Percentiles rank a stretch among this genome's conserved stretches.
These are phyloP conservation scores for Kwoniella europaea DNA, from an alignment of 768 basidiomycete genomes.

Conservation along the genomic window DNA sequence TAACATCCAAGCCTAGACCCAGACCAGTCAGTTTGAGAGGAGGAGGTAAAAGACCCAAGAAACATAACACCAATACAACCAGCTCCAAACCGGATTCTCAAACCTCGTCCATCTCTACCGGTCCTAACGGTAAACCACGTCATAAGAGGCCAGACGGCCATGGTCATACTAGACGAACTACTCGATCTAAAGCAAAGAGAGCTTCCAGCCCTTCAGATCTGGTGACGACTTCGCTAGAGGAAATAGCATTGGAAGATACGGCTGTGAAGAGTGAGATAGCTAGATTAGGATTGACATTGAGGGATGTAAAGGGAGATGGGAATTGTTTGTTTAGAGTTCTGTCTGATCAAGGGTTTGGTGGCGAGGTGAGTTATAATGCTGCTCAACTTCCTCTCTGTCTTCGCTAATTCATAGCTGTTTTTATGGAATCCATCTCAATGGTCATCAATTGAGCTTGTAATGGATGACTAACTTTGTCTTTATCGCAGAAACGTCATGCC, in stretches of 20 bases:
- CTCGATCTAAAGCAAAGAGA: slow-evolving; percentile 20
- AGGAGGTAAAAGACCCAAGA: slow-evolving; percentile 18
- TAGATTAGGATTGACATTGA: slow-evolving; percentile 36
- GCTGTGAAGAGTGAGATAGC: slow-evolving; percentile 28
- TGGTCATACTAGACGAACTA: slow-evolving; percentile 4
- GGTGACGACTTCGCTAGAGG: slow-evolving; percentile 22
- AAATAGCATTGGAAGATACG: slow-evolving; percentile 22
- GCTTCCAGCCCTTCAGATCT: slow-evolving; percentile 21
- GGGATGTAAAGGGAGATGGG: slow-evolving; percentile 51
- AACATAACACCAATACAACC: neutral
- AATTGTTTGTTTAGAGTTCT: slow-evolving; percentile 49
- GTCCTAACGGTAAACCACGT: neutral
- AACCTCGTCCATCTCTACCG: neutral
- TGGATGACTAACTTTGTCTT: neutral
- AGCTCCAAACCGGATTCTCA: neutral
- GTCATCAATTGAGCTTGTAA: neutral
- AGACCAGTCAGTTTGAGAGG: slow-evolving; percentile 3
- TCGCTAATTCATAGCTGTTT: neutral
- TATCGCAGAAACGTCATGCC: slow-evolving; percentile 35
- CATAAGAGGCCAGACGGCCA: neutral
- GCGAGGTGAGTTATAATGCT: slow-evolving; percentile 21
- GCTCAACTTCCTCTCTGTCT: neutral
- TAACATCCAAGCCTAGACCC: neutral
- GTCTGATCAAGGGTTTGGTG: slow-evolving; percentile 47
- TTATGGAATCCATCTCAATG: neutral